These are phyloP conservation scores for Volvox carteri DNA, from an alignment of 163 green algal genomes.

Conservation along the genomic window DNA sequence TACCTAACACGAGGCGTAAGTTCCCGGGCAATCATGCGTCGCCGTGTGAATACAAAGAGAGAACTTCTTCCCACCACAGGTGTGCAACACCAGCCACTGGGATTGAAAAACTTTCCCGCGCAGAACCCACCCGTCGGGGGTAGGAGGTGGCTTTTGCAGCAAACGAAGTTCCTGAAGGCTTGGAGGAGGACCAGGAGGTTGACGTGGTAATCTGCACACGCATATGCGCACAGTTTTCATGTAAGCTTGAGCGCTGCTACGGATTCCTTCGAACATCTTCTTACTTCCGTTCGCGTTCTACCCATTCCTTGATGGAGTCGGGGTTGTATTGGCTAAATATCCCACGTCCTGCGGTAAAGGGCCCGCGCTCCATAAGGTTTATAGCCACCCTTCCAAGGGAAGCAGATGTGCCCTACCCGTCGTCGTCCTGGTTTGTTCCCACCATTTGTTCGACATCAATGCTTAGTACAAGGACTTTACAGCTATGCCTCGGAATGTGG, in stretches of 20 bases:
- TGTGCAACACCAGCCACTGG: too few relatives aligned
- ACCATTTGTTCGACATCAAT: slow-evolving; percentile 51
- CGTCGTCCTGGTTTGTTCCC: background rate
- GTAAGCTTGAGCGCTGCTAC: background rate
- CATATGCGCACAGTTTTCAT: background rate
- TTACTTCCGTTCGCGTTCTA: slow-evolving; percentile 19
- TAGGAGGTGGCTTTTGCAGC: slow-evolving; percentile 30
- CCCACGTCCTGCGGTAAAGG: slow-evolving; percentile 3
- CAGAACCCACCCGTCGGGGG: background rate
- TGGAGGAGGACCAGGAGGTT: background rate
- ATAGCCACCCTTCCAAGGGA: background rate
- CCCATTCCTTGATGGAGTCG: slow-evolving; percentile 15
- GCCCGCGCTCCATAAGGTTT: background rate
- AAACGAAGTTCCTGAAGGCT: slow-evolving; percentile 37
- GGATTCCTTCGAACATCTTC: background rate
- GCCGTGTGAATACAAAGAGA: too few relatives aligned
- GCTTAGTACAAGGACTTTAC: background rate
- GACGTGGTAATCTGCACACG: slow-evolving; percentile 1
- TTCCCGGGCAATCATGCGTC: too few relatives aligned
- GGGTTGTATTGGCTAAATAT: slow-evolving; percentile 52
- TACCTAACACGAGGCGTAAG: too few relatives aligned
- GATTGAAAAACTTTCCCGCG: too few relatives aligned
- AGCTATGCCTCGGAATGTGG: background rate
- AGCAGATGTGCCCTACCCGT: slow-evolving; percentile 5
- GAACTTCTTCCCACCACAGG: too few relatives aligned